These are phyloP conservation scores for Prunus persica DNA, from an alignment of 306 rosid species.

Conservation along the genomic window Prunus_persica_NCBIv2 NC_034012.1:7561501-7562000, in stretches of 20 bases:
- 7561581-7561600: too few relatives aligned
- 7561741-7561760: not conserved
- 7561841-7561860: constrained; percentile 7
- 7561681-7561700: too few relatives aligned
- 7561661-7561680: too few relatives aligned
- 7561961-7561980: not conserved
- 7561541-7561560: too few relatives aligned
- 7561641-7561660: too few relatives aligned
- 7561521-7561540: too few relatives aligned
- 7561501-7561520: too few relatives aligned
- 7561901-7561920: not conserved
- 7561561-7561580: too few relatives aligned
- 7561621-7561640: too few relatives aligned
- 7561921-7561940: not conserved
- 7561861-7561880: not conserved
- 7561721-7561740: not conserved
- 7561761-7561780: not conserved
- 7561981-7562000: not conserved
- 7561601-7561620: too few relatives aligned
- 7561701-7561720: too few relatives aligned
- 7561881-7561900: not conserved
- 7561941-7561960: constrained; percentile 1
- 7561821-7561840: constrained; percentile 3
- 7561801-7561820: constrained; percentile 6
- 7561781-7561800: not conserved